A percentile compares a stretch with the other conserved stretches of the same genome.
Conservation (phyloP, 192 early-diverging fungal species). For the Backusella circina region DNA sequence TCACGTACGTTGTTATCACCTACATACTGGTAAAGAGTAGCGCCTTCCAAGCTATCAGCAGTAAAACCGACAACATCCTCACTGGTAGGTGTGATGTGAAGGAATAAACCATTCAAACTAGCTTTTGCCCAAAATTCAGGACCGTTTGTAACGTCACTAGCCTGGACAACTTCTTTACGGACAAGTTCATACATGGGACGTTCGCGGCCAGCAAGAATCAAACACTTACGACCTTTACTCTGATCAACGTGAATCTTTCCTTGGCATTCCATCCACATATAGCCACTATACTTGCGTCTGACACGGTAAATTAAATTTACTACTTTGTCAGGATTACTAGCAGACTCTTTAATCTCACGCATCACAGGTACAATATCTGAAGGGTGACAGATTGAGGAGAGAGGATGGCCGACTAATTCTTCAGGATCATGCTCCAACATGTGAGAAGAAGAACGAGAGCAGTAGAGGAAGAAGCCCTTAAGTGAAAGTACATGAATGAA, state of each 20-base stretch:
- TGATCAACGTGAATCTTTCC: conserved; percentile 61
- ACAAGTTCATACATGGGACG: conserved; percentile 36
- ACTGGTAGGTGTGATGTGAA: conserved; percentile 36
- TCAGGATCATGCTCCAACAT: conserved; percentile 52
- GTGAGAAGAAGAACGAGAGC: conserved; percentile 36
- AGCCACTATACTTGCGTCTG: conserved; percentile 49
- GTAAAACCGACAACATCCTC: conserved; percentile 16
- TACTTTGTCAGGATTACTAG: conserved; percentile 25
- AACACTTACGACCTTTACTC: conserved; percentile 62
- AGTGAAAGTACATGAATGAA: conserved; percentile 65
- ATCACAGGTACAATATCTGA: conserved; percentile 62
- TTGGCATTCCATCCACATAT: conserved; percentile 61
- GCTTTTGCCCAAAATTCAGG: conserved; percentile 59
- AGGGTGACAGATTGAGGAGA: conserved; percentile 62
- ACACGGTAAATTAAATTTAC: conserved; percentile 61
- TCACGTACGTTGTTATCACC: conserved; percentile 27
- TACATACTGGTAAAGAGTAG: conserved; percentile 35
- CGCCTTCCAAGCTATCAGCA: conserved; percentile 28
- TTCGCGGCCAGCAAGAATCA: conserved; percentile 58
- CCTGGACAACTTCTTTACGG: conserved; percentile 10
- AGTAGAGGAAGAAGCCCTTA: conserved; percentile 67
- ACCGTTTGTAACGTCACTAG: conserved; percentile 3
- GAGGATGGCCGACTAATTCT: conserved; percentile 50
- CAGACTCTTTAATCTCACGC: conserved; percentile 53
- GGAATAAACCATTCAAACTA: conserved; percentile 48